These are phyloP conservation scores for Endotrypanum monterogeii DNA, from an alignment of 208 protist species.

Conservation along the genomic window DNA sequence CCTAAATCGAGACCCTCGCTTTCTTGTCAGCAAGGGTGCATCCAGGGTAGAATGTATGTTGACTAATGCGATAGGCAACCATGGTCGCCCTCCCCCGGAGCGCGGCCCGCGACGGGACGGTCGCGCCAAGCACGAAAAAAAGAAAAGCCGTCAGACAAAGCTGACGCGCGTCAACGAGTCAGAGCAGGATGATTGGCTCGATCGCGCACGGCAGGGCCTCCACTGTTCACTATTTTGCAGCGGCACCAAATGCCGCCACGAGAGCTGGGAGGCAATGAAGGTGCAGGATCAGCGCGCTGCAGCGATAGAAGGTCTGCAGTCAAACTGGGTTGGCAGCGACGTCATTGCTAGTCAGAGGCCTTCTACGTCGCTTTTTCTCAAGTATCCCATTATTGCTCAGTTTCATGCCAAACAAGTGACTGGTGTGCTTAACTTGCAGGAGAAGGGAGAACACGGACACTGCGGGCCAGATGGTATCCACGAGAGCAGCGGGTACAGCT, in stretches of 20 bases:
- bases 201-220: slow-evolving; percentile 67
- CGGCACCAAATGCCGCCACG: slow-evolving; percentile 78
- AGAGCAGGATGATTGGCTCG: slow-evolving; percentile 72
- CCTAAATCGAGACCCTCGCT: neutral
- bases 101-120: slow-evolving; percentile 19
- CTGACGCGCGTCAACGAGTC: slow-evolving; percentile 70
- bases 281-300: slow-evolving; percentile 43
- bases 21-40: neutral
- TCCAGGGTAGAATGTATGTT: slow-evolving; percentile 8
- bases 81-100: slow-evolving; percentile 43
- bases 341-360: slow-evolving; percentile 89
- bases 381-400: slow-evolving; percentile 84
- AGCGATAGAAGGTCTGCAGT: slow-evolving; percentile 88
- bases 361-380: slow-evolving; percentile 84
- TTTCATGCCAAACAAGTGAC: slow-evolving; percentile 81
- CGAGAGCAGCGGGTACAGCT: slow-evolving; percentile 88
- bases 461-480: slow-evolving; percentile 90
- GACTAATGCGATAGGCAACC: slow-evolving; percentile 34
- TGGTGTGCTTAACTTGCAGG: slow-evolving; percentile 89
- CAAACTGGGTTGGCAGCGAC: slow-evolving; percentile 84
- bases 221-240: slow-evolving; percentile 87
- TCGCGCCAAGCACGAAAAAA: slow-evolving; percentile 18
- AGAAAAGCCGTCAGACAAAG: slow-evolving; percentile 38
- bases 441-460: slow-evolving; percentile 91
- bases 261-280: slow-evolving; percentile 75